Evolutionary conservation across 139 green algal species (phyloP).

Genomic region (Volvox reticuliferus): DNA sequence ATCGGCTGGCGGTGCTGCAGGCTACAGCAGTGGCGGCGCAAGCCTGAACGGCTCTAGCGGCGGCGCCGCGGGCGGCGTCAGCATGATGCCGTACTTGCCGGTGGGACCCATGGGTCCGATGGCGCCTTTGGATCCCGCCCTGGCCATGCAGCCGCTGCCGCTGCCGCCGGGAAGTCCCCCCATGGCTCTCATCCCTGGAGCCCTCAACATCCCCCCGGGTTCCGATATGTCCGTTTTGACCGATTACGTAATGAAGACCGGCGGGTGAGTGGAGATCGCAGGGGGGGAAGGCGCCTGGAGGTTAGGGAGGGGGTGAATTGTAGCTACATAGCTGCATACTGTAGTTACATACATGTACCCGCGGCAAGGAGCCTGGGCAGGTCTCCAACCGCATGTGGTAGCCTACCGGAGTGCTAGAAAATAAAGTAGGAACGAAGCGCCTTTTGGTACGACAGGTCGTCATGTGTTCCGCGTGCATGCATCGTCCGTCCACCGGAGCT

Average conservation of each 20-base stretch:
- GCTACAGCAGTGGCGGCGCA: not conserved
- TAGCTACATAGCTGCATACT: too few relatives aligned
- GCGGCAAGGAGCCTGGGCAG: too few relatives aligned
- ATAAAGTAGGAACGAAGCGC: too few relatives aligned
- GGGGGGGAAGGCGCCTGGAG: not conserved
- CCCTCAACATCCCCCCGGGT: conserved; percentile 10
- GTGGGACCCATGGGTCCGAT: conserved; percentile 28
- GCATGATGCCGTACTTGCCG: conserved; percentile 39
- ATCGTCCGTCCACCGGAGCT: too few relatives aligned
- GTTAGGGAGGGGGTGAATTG: not conserved
- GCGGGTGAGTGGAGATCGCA: conserved; percentile 5
- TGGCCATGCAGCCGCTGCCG: conserved; percentile 35
- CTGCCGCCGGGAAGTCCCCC: conserved; percentile 26
- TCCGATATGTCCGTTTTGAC: conserved; percentile 25
- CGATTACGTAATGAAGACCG: conserved; percentile 39
- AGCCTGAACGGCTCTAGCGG: not conserved
- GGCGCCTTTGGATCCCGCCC: not conserved
- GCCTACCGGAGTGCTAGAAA: too few relatives aligned
- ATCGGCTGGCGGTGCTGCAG: not conserved
- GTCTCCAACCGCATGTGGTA: too few relatives aligned
- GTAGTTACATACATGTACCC: too few relatives aligned
- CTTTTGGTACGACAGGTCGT: too few relatives aligned
- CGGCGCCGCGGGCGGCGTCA: not conserved
- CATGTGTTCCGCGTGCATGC: too few relatives aligned
- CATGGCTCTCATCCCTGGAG: not conserved